phyloP scores from a whole-genome alignment of 305 asterid species.

The Fraxinus xanthoxyloides region DNA sequence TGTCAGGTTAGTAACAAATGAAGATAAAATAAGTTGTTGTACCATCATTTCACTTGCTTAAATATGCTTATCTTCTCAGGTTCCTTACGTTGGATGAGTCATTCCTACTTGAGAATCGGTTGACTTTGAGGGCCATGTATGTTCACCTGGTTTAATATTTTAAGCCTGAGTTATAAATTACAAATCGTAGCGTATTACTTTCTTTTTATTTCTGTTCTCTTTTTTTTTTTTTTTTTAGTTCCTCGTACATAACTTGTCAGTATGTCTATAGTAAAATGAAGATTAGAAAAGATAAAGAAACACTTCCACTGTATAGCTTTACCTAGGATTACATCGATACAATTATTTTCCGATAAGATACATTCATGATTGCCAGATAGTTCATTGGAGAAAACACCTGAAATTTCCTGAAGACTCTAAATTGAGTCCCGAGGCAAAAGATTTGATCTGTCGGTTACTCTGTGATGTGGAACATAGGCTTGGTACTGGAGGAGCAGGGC shows the following conservation, averaged over 20 bases:
- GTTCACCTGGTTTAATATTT: slow-evolving; percentile 16
- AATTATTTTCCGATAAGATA: slow-evolving; percentile 20
- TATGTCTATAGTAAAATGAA: slow-evolving; percentile 6
- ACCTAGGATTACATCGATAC: slow-evolving; percentile 7
- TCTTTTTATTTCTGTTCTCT: slow-evolving; percentile 9
- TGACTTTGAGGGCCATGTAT: slow-evolving; percentile 83
- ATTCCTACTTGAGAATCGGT: slow-evolving; percentile 74
- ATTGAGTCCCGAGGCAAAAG: slow-evolving; percentile 74
- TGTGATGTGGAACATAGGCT: slow-evolving; percentile 91
- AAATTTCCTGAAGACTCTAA: slow-evolving; percentile 70
- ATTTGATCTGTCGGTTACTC: slow-evolving; percentile 72
- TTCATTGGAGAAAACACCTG: slow-evolving; percentile 90
- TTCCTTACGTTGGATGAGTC: slow-evolving; percentile 72
- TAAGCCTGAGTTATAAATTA: slow-evolving; percentile 2
- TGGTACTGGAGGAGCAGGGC: slow-evolving; percentile 81
- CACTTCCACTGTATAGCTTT: not conserved
- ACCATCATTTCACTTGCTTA: slow-evolving; percentile 13
- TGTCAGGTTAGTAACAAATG: slow-evolving; percentile 46
- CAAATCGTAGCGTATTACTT: not conserved
- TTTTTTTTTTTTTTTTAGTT: slow-evolving; percentile 13
- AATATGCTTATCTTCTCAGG: slow-evolving; percentile 39
- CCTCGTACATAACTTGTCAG: not conserved
- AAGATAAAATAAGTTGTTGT: slow-evolving; percentile 9
- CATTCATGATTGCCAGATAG: slow-evolving; percentile 53
- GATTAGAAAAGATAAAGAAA: slow-evolving; percentile 1